Evolutionary conservation across 192 early-diverging fungal species (phyloP).

Genomic region (Coemansia furcata): DNA sequence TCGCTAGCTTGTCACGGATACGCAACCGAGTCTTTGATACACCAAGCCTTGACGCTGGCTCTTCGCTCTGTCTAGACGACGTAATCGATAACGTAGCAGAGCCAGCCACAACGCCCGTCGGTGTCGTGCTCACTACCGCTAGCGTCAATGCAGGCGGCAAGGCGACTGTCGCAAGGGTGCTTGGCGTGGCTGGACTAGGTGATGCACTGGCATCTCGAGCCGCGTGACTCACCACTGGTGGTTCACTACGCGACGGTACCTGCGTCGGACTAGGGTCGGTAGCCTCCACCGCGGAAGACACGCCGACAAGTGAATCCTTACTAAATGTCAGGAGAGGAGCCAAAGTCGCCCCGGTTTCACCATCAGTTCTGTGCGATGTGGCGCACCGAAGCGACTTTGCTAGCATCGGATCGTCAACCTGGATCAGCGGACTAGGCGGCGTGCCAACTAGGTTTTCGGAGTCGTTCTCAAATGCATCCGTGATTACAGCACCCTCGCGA

Average conservation of each 20-base stretch:
- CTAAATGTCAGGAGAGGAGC: not conserved
- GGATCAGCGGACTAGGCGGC: slow-evolving; percentile 42
- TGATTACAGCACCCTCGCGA: not conserved
- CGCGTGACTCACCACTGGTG: not conserved
- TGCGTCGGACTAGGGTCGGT: not conserved
- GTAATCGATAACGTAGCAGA: slow-evolving; percentile 3
- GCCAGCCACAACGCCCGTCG: not conserved
- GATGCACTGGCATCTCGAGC: not conserved
- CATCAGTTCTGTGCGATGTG: not conserved
- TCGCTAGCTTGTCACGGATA: slow-evolving; percentile 43
- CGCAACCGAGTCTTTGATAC: slow-evolving; percentile 29
- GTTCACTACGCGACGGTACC: not conserved
- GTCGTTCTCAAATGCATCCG: not conserved
- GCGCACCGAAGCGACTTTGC: slow-evolving; percentile 22
- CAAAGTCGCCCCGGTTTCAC: not conserved
- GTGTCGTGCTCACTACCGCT: not conserved
- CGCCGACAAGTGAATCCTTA: not conserved
- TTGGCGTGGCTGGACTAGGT: not conserved
- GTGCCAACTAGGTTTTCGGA: not conserved
- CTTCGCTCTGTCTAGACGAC: slow-evolving; percentile 3
- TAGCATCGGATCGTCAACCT: slow-evolving; percentile 22
- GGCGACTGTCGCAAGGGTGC: not conserved
- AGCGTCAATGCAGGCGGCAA: not conserved
- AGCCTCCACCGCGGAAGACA: not conserved
- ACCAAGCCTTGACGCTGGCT: not conserved